A percentile compares a stretch with the other conserved stretches of the same genome.
Conservation (phyloP, 1,284 basidiomycete genomes). For the Earliella scabrosa region DNA sequence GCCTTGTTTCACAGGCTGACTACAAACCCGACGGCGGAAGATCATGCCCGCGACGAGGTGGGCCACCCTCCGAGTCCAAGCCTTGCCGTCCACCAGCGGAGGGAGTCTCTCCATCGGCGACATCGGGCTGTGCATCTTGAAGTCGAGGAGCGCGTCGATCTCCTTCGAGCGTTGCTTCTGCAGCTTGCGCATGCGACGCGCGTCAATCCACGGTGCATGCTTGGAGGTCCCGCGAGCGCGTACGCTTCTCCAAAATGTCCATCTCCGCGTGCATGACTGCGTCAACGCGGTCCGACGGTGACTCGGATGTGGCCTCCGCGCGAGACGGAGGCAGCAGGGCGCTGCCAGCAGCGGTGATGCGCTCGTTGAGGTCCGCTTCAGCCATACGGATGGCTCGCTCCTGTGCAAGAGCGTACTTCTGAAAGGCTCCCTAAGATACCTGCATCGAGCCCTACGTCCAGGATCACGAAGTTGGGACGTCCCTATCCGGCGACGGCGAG, state of each 20-base stretch:
- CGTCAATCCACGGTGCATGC: slow-evolving; percentile 48
- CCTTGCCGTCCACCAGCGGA: slow-evolving; percentile 27
- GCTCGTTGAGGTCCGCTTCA: slow-evolving; percentile 40
- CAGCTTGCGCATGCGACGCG: slow-evolving; percentile 46
- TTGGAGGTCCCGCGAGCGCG: slow-evolving; percentile 36
- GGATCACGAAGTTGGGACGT: slow-evolving; percentile 39
- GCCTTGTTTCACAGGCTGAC: slow-evolving; percentile 40
- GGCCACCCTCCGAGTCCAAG: slow-evolving; percentile 42
- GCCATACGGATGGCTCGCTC: slow-evolving; percentile 44
- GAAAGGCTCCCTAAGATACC: slow-evolving; percentile 38
- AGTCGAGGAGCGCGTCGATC: slow-evolving; percentile 50
- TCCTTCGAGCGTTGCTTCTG: slow-evolving; percentile 57
- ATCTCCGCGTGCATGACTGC: slow-evolving; percentile 6
- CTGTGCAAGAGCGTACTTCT: slow-evolving; percentile 42
- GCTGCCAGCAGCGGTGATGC: slow-evolving; percentile 27
- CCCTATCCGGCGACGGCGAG: slow-evolving; percentile 52
- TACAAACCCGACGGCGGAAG: slow-evolving; percentile 47
- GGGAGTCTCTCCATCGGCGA: slow-evolving; percentile 19
- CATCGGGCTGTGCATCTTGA: slow-evolving; percentile 44
- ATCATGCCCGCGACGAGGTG: slow-evolving; percentile 64
- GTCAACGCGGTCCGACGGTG: slow-evolving; percentile 3
- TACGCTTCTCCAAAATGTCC: slow-evolving; percentile 28
- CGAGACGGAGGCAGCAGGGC: slow-evolving; percentile 28
- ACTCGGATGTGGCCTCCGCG: not conserved
- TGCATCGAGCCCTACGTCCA: slow-evolving; percentile 41